Evolutionary conservation across 108 stramenopile species (phyloP), one percentile per base, ranked within the genome.

Genomic region (Skeletonema potamos): DNA sequence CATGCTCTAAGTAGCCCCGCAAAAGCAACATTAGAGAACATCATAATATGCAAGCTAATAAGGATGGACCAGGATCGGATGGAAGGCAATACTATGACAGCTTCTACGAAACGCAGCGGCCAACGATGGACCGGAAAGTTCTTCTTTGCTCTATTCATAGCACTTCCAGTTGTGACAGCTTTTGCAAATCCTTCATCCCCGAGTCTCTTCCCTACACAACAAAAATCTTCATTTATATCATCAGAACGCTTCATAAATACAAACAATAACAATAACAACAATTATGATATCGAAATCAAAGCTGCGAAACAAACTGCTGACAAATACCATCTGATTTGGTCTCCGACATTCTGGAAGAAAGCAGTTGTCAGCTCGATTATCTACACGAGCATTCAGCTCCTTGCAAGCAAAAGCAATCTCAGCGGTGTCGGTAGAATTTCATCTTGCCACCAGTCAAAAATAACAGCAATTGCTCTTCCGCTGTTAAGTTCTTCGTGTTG

Each of bases 401-500:
- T 27, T 26, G n/a, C 24, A 27, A 13, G 24, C 12, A 43, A 28
- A 46, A 43, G 0, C 36, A 24, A 64, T 44, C 43, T 27, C 28
- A 41, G 20, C 18, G 54, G 30, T 28, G 39, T 27, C 0, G 26
- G 44, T 60, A 30, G 58, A 36, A 28, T 26, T 4, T 4, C 46
- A 26, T 18, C 60, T 0, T 74, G 73, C 54, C 73, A 51, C 20
- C 68, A 59, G 17, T 33, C 37, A n/a, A 18, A 26, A 37, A 9
- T 20, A 33, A 70, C 86, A 27, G 28, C 75, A 17, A 6, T 86
- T 26, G 58, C 87, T 12, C 71, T 87, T 57, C 88, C 92, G 0
- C 68, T 93, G 11, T 55, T 93, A 36, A 81, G 87, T 4, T 85
- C 85, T 62, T 77, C 91, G 0, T 96, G 95, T 63, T 96, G 95